A percentile compares a stretch with the other conserved stretches of the same genome.
Conservation (phyloP, 495 filamentous ascomycete species). For the Penicillium ochrochloron region DNA sequence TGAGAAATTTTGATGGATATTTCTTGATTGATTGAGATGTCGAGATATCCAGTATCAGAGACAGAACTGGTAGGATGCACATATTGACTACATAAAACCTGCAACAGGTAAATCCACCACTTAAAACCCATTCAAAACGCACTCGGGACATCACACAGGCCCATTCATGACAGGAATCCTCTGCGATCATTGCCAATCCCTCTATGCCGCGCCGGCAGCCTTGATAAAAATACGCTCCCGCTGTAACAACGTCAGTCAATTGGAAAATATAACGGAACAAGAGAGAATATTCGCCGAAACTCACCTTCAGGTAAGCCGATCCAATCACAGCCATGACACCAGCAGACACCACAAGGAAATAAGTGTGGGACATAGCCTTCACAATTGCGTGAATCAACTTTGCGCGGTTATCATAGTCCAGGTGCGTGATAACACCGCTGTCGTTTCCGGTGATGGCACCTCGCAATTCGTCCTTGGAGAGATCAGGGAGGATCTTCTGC, state of each 20-base stretch:
- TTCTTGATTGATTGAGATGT: no score
- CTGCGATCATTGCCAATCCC: not conserved
- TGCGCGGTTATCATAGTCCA: slow-evolving; percentile 37
- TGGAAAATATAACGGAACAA: not conserved
- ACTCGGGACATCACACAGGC: not conserved
- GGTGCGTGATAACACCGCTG: slow-evolving; percentile 40
- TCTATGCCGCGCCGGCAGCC: not conserved
- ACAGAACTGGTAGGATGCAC: not conserved
- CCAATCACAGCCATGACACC: slow-evolving; percentile 51
- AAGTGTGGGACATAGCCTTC: slow-evolving; percentile 53
- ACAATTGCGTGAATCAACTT: slow-evolving; percentile 55
- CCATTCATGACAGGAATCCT: not conserved
- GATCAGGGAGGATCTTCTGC: slow-evolving; percentile 39
- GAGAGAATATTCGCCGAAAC: not conserved
- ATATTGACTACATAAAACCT: not conserved
- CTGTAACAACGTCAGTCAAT: slow-evolving; percentile 12
- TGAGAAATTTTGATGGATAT: no score
- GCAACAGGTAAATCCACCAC: not conserved
- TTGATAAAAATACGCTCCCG: slow-evolving; percentile 25
- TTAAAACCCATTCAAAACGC: no score
- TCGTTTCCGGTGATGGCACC: slow-evolving; percentile 53
- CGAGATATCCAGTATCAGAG: no score
- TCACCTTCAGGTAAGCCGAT: slow-evolving; percentile 55
- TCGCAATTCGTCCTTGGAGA: slow-evolving; percentile 42
- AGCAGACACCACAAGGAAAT: slow-evolving; percentile 53